Evolutionary conservation across 2,329 filamentous ascomycete genomes (phyloP), one percentile per base, ranked within the genome.

Genomic region (Epichloe scottii): DNA sequence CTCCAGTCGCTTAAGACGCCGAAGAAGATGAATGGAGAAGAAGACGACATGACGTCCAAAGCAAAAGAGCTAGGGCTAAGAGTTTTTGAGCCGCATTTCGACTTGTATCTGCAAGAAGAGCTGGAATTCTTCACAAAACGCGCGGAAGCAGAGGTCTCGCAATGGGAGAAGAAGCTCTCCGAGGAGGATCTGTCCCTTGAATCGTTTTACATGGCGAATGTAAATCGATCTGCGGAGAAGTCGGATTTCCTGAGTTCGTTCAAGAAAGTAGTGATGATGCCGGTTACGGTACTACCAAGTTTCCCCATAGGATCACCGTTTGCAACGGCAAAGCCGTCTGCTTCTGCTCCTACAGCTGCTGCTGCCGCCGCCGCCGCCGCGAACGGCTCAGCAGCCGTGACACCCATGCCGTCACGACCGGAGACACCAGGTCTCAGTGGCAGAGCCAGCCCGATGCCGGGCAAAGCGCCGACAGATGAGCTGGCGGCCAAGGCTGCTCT

Each of bases 181-280:
- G 91, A 95, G 59, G 87, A 96, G 68, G 90, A 95, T 58, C 89
- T 88, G 15, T 87, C 85, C 2, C 84, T 87, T 0, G 93, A 98
- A 68, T 93, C 87, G 0, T 95, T 94, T 63, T 93, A 89, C 70
- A 96, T 97, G 91, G 86, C 85, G 23, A 96, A 89, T 64, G 82
- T 97, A 62, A 96, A 91, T 63, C 80, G 93, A 26, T 89, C 95
- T 64, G 93, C 89, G 1, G 93, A 94, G 56, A 98, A 98, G 70
- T 88, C 89, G 58, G 93, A 98, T 64, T 98, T 98, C 60, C 65
- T 98, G 54, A 93, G 84, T 44, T 95, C 90, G 0, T 98, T 98
- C 74, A 96, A 89, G 63, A 97, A 97, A 67, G 93, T 98, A 8
- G 87, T 98, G 57, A 96, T 98, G 90, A 94, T 95, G 83, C 93